Evolutionary conservation across 257 asterid species (phyloP).

Genomic region (Eucommia ulmoides): DNA sequence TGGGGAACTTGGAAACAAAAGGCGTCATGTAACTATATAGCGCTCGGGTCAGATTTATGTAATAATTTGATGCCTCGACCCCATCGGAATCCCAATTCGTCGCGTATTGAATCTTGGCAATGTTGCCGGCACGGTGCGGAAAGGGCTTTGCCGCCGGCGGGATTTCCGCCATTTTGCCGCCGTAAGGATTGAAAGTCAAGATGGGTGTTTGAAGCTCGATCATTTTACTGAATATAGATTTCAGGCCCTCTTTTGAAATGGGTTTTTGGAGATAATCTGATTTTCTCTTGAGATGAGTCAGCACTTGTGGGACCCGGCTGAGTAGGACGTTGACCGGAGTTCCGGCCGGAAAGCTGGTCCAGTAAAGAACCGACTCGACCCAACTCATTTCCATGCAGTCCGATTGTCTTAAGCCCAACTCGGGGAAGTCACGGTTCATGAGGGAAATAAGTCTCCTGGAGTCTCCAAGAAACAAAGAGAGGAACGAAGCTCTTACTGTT

Average conservation of each 20-base stretch:
- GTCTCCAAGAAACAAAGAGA: constrained; percentile 34
- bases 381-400: neutral
- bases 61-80: constrained; percentile 14
- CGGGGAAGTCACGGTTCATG: constrained; percentile 22
- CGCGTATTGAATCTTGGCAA: constrained; percentile 32
- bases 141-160: constrained; percentile 26
- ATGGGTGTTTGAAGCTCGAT: constrained; percentile 6
- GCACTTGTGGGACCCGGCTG: neutral
- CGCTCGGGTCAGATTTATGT: constrained; percentile 13
- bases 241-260: neutral
- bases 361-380: neutral
- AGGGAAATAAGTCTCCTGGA: constrained; percentile 19
- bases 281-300: neutral
- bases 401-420: constrained; percentile 10
- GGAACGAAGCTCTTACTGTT: constrained; percentile 10
- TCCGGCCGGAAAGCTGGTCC: neutral
- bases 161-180: constrained; percentile 34
- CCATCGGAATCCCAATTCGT: constrained; percentile 31
- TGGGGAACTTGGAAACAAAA: constrained; percentile 26
- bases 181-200: constrained; percentile 30
- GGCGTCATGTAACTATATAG: constrained; percentile 29
- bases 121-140: constrained; percentile 34
- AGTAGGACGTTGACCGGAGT: neutral
- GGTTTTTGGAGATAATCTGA: neutral
- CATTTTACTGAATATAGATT: neutral